Base-by-base conservation (phyloP, 1,139 yeast genomes). In the Diutina sp. region DNA sequence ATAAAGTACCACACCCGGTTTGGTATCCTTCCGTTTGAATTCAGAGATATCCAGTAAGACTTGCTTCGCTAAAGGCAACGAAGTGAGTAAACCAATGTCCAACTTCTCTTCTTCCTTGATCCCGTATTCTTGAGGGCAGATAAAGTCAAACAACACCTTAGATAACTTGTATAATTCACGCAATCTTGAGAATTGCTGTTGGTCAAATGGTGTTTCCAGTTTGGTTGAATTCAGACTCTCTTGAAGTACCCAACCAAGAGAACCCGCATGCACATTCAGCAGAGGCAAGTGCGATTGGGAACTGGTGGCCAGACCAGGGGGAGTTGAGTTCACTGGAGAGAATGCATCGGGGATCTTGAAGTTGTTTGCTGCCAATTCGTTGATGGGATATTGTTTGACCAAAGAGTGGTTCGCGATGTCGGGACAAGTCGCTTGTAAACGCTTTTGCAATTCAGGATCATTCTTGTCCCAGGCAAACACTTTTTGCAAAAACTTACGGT, bases 101-200 rank as follows among this genome's bases (percentile, higher is more conserved):
- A 95, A 77, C 67, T 95, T 95, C 68, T 95, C 99, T 66, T 87
- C 88, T 65, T 90, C 96, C 61, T 91, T 91, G 62, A 95, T 95
- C 61, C 99, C 99, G 67, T 95, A 95, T 67, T 95, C 99, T 70
- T 95, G 98, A 12, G 99, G 99, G 70, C 99, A 93, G 56, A 95
- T 90, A 65, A 93, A 93, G 71, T 95, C 99, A 72, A 95, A 95
- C 61, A 95, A 73, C 4, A 95, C 97, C 69, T 95, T 95, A 0
- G 97, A 89, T 57, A 95, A 76, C 61, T 93, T 77, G 69, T 91
- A 95, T 58, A 95, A 77, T 66, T 95, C 99, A 63, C 98, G 79
- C 59, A 95, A 76, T 61, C 90, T 80, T 30, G 87, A 86, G 68
- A 80, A 90, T 56, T 87, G 85, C 3, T 90, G 85, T 61, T 85